Conservation (phyloP, 75 land plant species). For the Isoetes taiwanensis region DNA sequence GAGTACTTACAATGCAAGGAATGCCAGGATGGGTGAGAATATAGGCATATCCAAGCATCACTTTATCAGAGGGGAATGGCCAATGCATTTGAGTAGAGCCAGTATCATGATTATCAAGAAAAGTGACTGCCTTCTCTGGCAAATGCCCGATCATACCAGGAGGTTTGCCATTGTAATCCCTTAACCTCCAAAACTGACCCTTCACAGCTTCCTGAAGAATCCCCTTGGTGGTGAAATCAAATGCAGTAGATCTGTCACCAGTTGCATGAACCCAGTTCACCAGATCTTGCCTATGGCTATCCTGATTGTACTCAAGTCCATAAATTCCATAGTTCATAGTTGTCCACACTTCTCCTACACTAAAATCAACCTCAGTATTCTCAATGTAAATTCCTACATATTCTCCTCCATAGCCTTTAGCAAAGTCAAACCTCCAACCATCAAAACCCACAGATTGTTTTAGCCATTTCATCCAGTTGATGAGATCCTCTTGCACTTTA, state of each 20-base stretch:
- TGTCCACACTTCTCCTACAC: conserved; percentile 68
- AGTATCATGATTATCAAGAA: conserved; percentile 75
- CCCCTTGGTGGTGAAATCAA: conserved; percentile 82
- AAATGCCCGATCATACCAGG: conserved; percentile 59
- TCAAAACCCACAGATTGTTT: conserved; percentile 53
- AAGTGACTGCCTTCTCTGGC: conserved; percentile 68
- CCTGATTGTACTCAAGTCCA: conserved; percentile 40
- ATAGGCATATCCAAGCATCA: conserved; percentile 56
- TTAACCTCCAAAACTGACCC: conserved; percentile 47
- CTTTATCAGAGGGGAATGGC: conserved; percentile 55
- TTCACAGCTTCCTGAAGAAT: conserved; percentile 57
- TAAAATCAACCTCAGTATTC: conserved; percentile 26
- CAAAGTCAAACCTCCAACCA: conserved; percentile 75
- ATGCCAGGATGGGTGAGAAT: conserved; percentile 64
- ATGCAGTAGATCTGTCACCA: conserved; percentile 33
- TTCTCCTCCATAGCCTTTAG: conserved; percentile 43
- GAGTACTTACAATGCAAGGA: conserved; percentile 47
- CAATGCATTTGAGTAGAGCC: conserved; percentile 52
- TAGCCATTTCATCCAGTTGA: conserved; percentile 64
- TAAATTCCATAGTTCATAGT: conserved; percentile 31
- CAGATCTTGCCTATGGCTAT: conserved; percentile 35
- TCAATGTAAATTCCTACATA: conserved; percentile 33
- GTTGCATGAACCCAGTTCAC: conserved; percentile 42
- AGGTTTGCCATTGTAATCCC: conserved; percentile 39
- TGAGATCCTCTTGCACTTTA: conserved; percentile 46